Evolutionary conservation across 495 filamentous ascomycete genomes (phyloP).

Genomic region (Xylaria curta): DNA sequence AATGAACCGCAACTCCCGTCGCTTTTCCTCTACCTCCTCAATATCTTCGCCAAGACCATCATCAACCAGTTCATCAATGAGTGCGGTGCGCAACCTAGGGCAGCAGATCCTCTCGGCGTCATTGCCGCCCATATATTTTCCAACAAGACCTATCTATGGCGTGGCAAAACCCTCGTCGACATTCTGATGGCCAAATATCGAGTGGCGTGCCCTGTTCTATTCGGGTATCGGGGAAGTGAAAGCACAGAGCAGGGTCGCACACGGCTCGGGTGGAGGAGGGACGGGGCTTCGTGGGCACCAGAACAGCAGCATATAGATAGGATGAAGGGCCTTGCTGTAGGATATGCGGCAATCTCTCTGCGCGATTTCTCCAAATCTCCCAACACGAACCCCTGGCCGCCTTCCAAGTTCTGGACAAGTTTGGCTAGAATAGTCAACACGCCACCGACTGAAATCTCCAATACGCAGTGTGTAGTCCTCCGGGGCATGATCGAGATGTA

Average conservation of each 20-base stretch:
- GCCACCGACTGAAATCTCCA: constrained; percentile 66
- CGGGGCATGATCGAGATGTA: constrained; percentile 76
- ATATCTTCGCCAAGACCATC: constrained; percentile 79
- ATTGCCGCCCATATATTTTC: constrained; percentile 77
- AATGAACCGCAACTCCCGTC: constrained; percentile 65
- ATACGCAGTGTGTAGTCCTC: constrained; percentile 81
- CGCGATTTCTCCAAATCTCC: constrained; percentile 76
- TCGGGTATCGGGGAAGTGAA: constrained; percentile 80
- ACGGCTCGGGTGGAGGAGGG: constrained; percentile 78
- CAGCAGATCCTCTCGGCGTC: constrained; percentile 84
- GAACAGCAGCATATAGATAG: constrained; percentile 76
- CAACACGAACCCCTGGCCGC: constrained; percentile 77
- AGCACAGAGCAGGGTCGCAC: constrained; percentile 70
- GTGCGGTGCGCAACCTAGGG: constrained; percentile 68
- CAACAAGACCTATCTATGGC: constrained; percentile 66
- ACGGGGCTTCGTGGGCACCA: constrained; percentile 59
- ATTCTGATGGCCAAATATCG: constrained; percentile 89
- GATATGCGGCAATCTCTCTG: constrained; percentile 79
- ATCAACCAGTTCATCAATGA: constrained; percentile 79
- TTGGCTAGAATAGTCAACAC: constrained; percentile 77
- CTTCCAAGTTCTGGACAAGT: constrained; percentile 78
- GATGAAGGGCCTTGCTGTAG: constrained; percentile 84
- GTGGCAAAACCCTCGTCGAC: constrained; percentile 77
- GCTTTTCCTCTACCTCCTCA: constrained; percentile 81
- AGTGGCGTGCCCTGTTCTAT: constrained; percentile 81